A percentile compares a stretch with the other conserved stretches of the same genome.
Conservation (phyloP, 768 basidiomycete species). For the Mycena filopes region DNA sequence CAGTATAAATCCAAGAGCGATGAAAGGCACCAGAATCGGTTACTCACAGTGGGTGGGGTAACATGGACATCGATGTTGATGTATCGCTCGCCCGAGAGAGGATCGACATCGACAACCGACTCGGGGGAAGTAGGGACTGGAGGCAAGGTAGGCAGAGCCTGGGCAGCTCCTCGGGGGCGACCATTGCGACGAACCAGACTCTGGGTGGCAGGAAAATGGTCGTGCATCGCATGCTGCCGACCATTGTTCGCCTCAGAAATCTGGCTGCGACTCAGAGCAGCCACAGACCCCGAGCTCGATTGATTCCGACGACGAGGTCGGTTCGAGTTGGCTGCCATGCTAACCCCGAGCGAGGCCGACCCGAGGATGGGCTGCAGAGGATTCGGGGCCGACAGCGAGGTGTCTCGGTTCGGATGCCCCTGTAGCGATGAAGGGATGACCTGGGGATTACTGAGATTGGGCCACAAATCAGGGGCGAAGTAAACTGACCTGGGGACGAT, state of each 20-base stretch:
- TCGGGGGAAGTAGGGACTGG: background rate
- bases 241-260: background rate
- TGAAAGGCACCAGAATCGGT: too few species aligned
- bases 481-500: too few species aligned
- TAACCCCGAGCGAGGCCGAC: background rate
- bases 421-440: too few species aligned
- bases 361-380: background rate
- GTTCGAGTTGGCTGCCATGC: background rate
- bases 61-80: background rate
- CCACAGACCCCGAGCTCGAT: background rate
- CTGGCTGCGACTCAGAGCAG: background rate
- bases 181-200: background rate
- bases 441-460: too few species aligned
- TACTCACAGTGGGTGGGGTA: background rate
- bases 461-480: too few species aligned
- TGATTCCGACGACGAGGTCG: background rate
- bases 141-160: background rate
- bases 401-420: too few species aligned
- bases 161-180: background rate
- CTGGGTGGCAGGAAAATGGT: background rate
- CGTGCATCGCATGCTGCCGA: background rate
- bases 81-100: background rate
- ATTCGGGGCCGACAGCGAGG: too few species aligned
- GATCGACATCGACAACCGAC: background rate
- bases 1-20: too few species aligned